These are phyloP conservation scores for Pythium biforme DNA, from an alignment of 352 stramenopile genomes.

Conservation along the genomic window DNA sequence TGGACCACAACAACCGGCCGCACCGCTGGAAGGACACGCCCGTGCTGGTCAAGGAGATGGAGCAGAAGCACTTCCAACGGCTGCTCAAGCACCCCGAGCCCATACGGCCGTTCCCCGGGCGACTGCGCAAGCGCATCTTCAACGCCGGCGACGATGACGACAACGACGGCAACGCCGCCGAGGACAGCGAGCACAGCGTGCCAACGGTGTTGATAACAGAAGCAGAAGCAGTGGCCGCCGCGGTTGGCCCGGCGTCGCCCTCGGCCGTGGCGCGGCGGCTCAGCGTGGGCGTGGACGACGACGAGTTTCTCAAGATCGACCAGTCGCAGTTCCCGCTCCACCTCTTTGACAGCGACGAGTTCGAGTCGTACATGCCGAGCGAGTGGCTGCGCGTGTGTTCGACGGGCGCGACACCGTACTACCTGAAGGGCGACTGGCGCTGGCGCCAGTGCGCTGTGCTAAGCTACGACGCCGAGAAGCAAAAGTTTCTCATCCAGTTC, in stretches of 20 bases:
- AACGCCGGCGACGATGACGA: constrained; percentile 23
- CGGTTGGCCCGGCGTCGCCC: not conserved
- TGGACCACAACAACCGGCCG: constrained; percentile 87
- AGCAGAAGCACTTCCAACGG: constrained; percentile 57
- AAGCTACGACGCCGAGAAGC: constrained; percentile 57
- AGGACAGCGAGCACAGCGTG: not conserved
- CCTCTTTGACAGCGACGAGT: constrained; percentile 89
- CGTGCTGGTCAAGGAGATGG: constrained; percentile 61
- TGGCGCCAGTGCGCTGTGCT: constrained; percentile 71
- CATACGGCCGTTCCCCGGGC: constrained; percentile 59
- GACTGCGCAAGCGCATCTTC: constrained; percentile 49
- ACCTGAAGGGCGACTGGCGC: constrained; percentile 80
- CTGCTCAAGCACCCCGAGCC: constrained; percentile 47
- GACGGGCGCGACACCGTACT: constrained; percentile 73
- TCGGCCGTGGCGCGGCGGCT: not conserved
- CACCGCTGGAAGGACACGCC: constrained; percentile 82
- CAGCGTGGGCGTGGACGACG: constrained; percentile 29
- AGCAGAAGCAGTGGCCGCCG: not conserved
- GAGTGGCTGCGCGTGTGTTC: constrained; percentile 70
- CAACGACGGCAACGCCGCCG: not conserved
- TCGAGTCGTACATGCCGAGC: constrained; percentile 60
- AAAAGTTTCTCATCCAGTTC: constrained; percentile 87
- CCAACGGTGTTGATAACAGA: constrained; percentile 1
- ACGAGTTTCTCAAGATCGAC: constrained; percentile 86
- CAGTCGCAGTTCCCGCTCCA: constrained; percentile 91